phyloP scores from a whole-genome alignment of 768 basidiomycete genomes.

The Lactarius deliciosus region DNA sequence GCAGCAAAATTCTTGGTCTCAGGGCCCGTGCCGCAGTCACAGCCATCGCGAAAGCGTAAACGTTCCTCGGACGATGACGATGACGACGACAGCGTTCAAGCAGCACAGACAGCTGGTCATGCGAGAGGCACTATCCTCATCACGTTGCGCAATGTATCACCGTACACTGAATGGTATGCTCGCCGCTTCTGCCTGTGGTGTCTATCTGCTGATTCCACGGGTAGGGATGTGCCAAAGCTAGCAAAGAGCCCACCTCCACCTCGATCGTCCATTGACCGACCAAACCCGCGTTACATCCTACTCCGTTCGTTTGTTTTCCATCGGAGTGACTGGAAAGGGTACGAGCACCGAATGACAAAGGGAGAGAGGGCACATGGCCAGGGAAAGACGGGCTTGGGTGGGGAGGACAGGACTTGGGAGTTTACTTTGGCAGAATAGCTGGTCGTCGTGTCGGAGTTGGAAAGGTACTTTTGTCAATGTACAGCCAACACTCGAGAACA shows the following conservation, averaged over 20 bases:
- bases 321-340: slow-evolving; percentile 71
- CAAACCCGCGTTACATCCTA: slow-evolving; percentile 68
- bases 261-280: slow-evolving; percentile 42
- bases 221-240: slow-evolving; percentile 73
- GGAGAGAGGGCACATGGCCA: slow-evolving; percentile 71
- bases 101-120: slow-evolving; percentile 31
- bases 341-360: slow-evolving; percentile 93
- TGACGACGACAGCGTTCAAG: slow-evolving; percentile 40
- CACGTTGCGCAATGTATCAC: slow-evolving; percentile 80
- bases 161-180: slow-evolving; percentile 82
- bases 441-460: slow-evolving; percentile 10
- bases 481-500: slow-evolving; percentile 10
- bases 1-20: slow-evolving; percentile 56
- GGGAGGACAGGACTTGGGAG: slow-evolving; percentile 87
- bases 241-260: slow-evolving; percentile 71
- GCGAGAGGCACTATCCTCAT: slow-evolving; percentile 75
- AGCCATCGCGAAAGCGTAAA: slow-evolving; percentile 46
- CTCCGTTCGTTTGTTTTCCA: slow-evolving; percentile 81
- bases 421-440: slow-evolving; percentile 51
- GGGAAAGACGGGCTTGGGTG: slow-evolving; percentile 67
- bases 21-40: slow-evolving; percentile 54
- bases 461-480: slow-evolving; percentile 6
- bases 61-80: slow-evolving; percentile 41
- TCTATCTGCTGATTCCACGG: neutral
- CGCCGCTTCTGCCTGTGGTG: slow-evolving; percentile 22